Base-by-base conservation (phyloP, 2,329 filamentous ascomycete species). In the Phoma sp. region DNA sequence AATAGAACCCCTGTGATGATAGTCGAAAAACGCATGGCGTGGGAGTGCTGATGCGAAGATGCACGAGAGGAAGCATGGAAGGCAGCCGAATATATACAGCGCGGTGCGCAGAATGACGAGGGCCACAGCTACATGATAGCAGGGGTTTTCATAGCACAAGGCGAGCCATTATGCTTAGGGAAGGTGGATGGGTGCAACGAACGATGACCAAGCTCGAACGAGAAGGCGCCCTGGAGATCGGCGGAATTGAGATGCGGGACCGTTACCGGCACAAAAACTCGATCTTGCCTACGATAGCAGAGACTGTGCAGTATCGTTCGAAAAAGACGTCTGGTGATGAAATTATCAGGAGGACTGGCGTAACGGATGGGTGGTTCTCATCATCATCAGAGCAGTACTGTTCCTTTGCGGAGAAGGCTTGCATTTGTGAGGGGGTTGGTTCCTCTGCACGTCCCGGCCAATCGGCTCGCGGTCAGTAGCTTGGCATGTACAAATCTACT, bases 171-270 rank as follows among this genome's bases (percentile, higher is more conserved):
- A 55, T 66, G 47, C 42, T 65, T 69, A 36, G 36, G 67, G 68
- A 67, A 71, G 67, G 68, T 69, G 57, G 60, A 51, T 60, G n/a
- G 58, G 56, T 51, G 54, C 50, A 60, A 53, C 47, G 40, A 57
- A 36, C 47, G 50, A 47, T 38, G 45, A 59, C 64, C 60, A 63
- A 47, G 42, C 68, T 65, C 37, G 26, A 70, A 57, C 14, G 18
- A 68, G 68, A 59, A 71, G 67, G 67, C 63, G 66, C 58, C 20
- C 48, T 36, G 51, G 47, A 45, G 58, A 67, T 67, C 61, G 53
- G 51, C 59, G 47, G 42, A 36, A 30, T 47, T 50, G 20, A 47
- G 40, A 15, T 50, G 51, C 49, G 56, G 54, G 48, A 46, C 50
- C 53, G 47, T 56, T 49, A 37, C 33, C 51, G 50, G 23, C 51